phyloP scores from a whole-genome alignment of 768 basidiomycete genomes.

The Boletus sp. region DNA sequence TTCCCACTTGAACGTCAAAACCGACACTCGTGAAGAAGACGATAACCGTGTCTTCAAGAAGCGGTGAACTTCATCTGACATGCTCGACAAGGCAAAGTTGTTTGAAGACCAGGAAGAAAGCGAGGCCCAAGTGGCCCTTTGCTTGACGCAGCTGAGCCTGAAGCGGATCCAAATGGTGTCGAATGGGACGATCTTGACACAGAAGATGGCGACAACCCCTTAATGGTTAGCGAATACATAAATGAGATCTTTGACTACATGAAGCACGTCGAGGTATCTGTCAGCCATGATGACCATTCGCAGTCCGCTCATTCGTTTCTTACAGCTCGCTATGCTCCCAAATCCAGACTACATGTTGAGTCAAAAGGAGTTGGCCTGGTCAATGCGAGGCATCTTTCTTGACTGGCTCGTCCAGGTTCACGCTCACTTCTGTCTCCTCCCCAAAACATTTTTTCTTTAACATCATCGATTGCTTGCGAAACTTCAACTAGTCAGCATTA shows the following conservation, averaged over 20 bases:
- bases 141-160: constrained; percentile 46
- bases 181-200: constrained; percentile 91
- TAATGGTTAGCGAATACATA: constrained; percentile 98
- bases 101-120: constrained; percentile 45
- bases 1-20: constrained; percentile 30
- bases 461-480: constrained; percentile 79
- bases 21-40: constrained; percentile 51
- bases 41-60: constrained; percentile 67
- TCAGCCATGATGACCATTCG: neutral
- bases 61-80: constrained; percentile 68
- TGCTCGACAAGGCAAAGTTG: constrained; percentile 41
- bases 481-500: constrained; percentile 88
- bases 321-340: constrained; percentile 73
- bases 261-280: constrained; percentile 74
- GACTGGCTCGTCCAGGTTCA: constrained; percentile 96
- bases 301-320: neutral
- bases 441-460: constrained; percentile 96
- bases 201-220: constrained; percentile 89
- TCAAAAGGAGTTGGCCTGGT: constrained; percentile 84
- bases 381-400: constrained; percentile 83
- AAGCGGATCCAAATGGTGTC: constrained; percentile 62
- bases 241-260: constrained; percentile 91
- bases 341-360: constrained; percentile 81
- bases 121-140: constrained; percentile 36
- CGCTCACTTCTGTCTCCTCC: constrained; percentile 76